Evolutionary conservation across 345 rosid species (phyloP), one percentile per base, ranked within the genome.

Genomic region (Salix caprea): DNA sequence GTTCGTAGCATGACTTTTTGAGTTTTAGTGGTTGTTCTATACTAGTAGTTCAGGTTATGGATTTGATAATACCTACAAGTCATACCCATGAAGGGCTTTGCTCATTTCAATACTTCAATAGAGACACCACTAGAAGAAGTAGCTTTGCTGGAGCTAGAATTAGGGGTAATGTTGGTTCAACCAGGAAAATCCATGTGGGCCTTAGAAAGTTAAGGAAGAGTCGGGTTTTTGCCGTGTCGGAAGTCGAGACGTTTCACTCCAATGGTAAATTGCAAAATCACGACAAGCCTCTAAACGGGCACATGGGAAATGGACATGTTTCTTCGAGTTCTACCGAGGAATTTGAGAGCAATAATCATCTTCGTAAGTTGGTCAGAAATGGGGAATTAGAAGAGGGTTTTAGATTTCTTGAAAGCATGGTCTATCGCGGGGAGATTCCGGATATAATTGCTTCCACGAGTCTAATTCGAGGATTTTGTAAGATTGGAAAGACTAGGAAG

Each of bases 391-490:
- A 90, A 46, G 89, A 88, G 78, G 94, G 90, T 62, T 91, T 89
- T 79, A 64, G 74, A 87, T 82, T 84, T 78, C 96, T 95, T 0
- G 97, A 92, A 86, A 87, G 79, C 77, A 91, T 92, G 92, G 95
- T 90, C 73, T 87, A 83, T 78, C 91, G 77, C 10, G 96, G 99
- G 28, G 90, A 88, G 67, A 86, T 88, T 62, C 97, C 97, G 0
- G 95, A 91, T 72, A 81, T 91, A 72, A 86, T 89, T 9, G 79
- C 93, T 0, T 91, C 97, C 86, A 91, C 97, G 0, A 88, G 91
- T n/a, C 80, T 92, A 70, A 91, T 95, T 36, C 88, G 93, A 0
- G 96, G 93, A 9, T 91, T 93, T 84, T 91, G 97, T 70, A 89
- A 85, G 87, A 80, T 85, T 52, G 88, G 94, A 24, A 88, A 87